Percentiles rank a stretch among this genome's conserved stretches.
Evolutionary conservation across 2,329 filamentous ascomycete genomes (phyloP).

Genomic region (Fusarium subglutinans): DNA sequence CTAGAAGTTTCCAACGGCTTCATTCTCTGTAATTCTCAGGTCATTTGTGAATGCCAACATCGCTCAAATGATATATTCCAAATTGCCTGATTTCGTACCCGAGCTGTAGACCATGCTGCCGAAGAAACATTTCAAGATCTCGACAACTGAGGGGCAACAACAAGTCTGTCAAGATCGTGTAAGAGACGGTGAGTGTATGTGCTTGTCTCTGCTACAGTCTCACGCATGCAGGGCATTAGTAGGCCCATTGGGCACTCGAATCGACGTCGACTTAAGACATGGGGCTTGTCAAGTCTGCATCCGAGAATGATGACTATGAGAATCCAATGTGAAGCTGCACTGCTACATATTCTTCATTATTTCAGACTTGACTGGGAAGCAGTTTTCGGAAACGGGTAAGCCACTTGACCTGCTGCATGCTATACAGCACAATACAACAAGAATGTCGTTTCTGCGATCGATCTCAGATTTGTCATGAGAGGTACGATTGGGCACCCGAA

Average conservation of each 20-base stretch:
- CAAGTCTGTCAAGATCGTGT: not conserved
- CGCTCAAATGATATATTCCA: not conserved
- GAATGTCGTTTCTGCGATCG: not conserved
- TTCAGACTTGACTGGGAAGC: not conserved
- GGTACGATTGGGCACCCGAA: not conserved
- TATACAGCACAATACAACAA: not conserved
- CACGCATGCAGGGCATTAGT: not conserved
- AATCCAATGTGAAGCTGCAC: not conserved
- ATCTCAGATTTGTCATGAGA: not conserved
- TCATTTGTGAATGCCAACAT: not conserved
- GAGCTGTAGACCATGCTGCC: not conserved
- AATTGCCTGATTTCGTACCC: not conserved
- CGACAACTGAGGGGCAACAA: not conserved
- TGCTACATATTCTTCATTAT: not conserved
- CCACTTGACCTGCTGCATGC: not conserved
- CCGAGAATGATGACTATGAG: not conserved
- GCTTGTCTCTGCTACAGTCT: not conserved
- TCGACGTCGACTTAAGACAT: not conserved
- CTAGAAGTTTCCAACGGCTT: slow-evolving; percentile 4
- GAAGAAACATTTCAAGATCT: not conserved
- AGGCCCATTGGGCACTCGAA: not conserved
- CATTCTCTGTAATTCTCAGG: not conserved
- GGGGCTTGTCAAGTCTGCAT: not conserved
- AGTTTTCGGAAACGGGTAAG: not conserved
- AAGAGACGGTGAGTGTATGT: slow-evolving; percentile 11